phyloP scores from a whole-genome alignment of 192 early-diverging fungal species.

The Backusella parvicylindrica region DNA sequence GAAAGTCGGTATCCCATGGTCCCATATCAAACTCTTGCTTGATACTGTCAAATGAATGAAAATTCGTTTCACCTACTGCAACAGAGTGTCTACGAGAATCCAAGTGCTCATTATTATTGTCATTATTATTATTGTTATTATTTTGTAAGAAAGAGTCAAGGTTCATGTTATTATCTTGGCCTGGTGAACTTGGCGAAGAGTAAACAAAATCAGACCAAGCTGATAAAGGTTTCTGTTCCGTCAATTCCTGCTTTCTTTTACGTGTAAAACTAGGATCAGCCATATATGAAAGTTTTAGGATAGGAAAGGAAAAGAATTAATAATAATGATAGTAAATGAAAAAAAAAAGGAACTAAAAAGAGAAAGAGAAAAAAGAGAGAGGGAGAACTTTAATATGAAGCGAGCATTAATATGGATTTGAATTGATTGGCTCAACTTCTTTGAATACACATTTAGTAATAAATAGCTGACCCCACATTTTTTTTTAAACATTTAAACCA shows the following conservation, averaged over 20 bases:
- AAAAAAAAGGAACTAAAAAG: not conserved
- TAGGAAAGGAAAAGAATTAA: not conserved
- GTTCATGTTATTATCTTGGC: conserved; percentile 8
- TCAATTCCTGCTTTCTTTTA: conserved; percentile 12
- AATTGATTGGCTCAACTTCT: not conserved
- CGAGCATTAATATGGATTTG: not conserved
- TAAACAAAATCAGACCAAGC: conserved; percentile 22
- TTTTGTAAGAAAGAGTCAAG: not conserved
- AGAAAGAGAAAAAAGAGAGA: not conserved
- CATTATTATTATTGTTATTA: not conserved
- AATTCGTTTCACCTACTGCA: conserved; percentile 22
- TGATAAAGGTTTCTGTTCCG: not conserved
- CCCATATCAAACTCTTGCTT: not conserved
- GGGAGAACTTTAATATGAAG: not conserved
- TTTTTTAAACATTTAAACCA: not conserved
- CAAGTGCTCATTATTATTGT: not conserved
- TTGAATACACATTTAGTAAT: not conserved
- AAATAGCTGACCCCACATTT: conserved; percentile 6
- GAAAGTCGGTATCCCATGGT: not conserved
- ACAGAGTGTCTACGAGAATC: conserved; percentile 24
- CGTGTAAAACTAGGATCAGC: conserved; percentile 10
- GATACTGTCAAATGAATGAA: not conserved
- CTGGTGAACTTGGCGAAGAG: conserved; percentile 11
- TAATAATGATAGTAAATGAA: not conserved
- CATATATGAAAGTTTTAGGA: not conserved